Evolutionary conservation across 1,284 basidiomycete species (phyloP).

Genomic region (Golubevia sp.): DNA sequence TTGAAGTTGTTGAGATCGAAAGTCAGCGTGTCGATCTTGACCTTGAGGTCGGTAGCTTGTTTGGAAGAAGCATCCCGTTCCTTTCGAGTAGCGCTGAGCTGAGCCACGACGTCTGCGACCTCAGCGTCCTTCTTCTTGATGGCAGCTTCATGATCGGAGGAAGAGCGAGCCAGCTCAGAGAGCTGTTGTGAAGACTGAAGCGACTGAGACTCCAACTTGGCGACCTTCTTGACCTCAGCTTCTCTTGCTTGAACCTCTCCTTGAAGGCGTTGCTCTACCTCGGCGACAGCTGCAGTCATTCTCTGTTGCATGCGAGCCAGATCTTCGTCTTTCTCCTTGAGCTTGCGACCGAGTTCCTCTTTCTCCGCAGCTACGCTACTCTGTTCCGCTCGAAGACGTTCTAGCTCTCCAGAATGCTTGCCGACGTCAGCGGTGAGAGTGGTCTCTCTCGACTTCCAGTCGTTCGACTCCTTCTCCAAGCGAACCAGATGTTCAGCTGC

Average conservation of each 20-base stretch:
- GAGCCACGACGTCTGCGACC: conserved; percentile 18
- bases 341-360: conserved; percentile 32
- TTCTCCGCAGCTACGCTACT: conserved; percentile 23
- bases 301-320: conserved; percentile 40
- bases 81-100: conserved; percentile 16
- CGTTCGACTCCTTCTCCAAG: conserved; percentile 41
- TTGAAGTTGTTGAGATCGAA: conserved; percentile 31
- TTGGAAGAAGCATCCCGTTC: conserved; percentile 24
- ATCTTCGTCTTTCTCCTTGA: conserved; percentile 46
- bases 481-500: conserved; percentile 42
- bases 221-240: conserved; percentile 19
- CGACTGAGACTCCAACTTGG: conserved; percentile 33
- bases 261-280: conserved; percentile 32
- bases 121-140: conserved; percentile 37
- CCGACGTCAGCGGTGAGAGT: conserved; percentile 35
- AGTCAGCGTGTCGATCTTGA: conserved; percentile 29
- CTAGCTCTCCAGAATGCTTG: conserved; percentile 30
- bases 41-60: conserved; percentile 31
- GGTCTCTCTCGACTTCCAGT: conserved; percentile 34
- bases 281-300: conserved; percentile 32
- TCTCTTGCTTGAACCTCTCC: conserved; percentile 28
- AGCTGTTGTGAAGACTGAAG: conserved; percentile 37
- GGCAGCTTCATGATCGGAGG: conserved; percentile 24
- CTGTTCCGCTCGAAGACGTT: conserved; percentile 23
- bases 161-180: conserved; percentile 31